A percentile compares a stretch with the other conserved stretches of the same genome.
phyloP scores from a whole-genome alignment of 305 asterid genomes.

The Rubia occidens region DNA sequence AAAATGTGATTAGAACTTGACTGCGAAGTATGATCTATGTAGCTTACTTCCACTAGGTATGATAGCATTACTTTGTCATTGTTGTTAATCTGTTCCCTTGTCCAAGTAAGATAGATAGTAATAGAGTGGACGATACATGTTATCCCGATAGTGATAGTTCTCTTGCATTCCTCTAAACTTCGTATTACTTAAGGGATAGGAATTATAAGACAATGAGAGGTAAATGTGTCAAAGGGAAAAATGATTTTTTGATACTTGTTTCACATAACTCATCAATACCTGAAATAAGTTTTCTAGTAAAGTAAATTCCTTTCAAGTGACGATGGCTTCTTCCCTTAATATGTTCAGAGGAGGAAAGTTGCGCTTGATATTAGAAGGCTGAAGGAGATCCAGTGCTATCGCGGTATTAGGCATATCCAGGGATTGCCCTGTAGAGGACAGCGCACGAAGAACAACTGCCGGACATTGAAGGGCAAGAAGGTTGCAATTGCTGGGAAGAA shows the following conservation, averaged over 20 bases:
- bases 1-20: neutral
- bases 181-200: neutral
- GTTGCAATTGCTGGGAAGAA: slow-evolving; percentile 85
- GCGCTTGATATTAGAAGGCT: slow-evolving; percentile 79
- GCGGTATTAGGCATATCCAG: slow-evolving; percentile 79
- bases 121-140: neutral
- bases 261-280: neutral
- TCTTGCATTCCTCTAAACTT: neutral
- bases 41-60: too few species aligned
- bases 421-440: slow-evolving; percentile 97
- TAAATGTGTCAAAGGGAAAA: neutral
- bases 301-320: slow-evolving; percentile 2
- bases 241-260: neutral
- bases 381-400: slow-evolving; percentile 90
- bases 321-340: neutral
- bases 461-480: slow-evolving; percentile 87
- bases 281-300: neutral
- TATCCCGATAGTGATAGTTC: neutral
- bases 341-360: slow-evolving; percentile 70
- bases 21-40: neutral
- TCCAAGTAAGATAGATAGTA: neutral
- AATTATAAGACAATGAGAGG: neutral
- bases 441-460: slow-evolving; percentile 84
- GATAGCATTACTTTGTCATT: neutral
- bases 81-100: neutral